Percentiles rank a stretch among this genome's conserved stretches.
These are phyloP conservation scores for Gastrodia elata DNA, from an alignment of 106 monocot genomes.

Conservation along the genomic window DNA sequence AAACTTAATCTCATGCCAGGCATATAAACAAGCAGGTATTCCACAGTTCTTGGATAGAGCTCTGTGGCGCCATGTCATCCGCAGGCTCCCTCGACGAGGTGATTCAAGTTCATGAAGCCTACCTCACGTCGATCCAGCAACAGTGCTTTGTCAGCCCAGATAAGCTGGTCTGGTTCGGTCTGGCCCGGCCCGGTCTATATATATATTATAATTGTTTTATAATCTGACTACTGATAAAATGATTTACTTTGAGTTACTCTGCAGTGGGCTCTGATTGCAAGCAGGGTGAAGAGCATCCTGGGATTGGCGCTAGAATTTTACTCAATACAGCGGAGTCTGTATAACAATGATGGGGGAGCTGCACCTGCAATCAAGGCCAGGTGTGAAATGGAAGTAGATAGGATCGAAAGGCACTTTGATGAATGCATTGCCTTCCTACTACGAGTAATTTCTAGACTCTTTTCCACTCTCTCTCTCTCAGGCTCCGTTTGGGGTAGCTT, in stretches of 20 bases:
- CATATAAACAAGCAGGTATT: constrained; percentile 40
- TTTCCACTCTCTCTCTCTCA: not conserved
- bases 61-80: constrained; percentile 74
- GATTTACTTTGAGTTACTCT: no score
- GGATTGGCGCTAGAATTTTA: constrained; percentile 82
- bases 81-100: constrained; percentile 88
- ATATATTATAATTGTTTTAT: no score
- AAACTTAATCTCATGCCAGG: not conserved
- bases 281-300: constrained; percentile 78
- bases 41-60: constrained; percentile 90
- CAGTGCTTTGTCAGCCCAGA: constrained; percentile 92
- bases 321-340: constrained; percentile 57
- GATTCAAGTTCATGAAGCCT: constrained; percentile 84
- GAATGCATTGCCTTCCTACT: constrained; percentile 88
- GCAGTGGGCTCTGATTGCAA: constrained; percentile 91
- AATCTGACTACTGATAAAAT: no score
- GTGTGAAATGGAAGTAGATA: constrained; percentile 81
- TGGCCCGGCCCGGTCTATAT: no score
- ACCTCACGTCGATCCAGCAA: constrained; percentile 85
- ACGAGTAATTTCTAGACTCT: constrained; percentile 36
- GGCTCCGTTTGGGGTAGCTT: no score
- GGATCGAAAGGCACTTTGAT: constrained; percentile 90
- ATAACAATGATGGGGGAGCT: constrained; percentile 61
- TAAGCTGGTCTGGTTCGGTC: constrained; percentile 58
- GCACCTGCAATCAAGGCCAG: constrained; percentile 67